Base-by-base conservation (phyloP, 306 rosid genomes). In the Crotalaria pallida region DNA sequence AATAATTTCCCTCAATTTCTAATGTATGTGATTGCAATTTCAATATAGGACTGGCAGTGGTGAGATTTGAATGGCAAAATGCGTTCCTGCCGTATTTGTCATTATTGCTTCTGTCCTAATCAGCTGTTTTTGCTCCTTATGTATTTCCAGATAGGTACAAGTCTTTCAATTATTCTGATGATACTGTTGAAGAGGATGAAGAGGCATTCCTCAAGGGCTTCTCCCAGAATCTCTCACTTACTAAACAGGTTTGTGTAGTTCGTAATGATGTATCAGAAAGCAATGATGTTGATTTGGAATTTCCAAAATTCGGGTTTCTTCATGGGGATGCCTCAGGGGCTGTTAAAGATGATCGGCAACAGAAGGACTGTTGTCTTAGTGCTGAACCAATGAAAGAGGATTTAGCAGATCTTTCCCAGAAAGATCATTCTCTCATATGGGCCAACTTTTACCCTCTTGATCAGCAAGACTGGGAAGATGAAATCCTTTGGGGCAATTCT, bases 181-280 rank as follows among this genome's bases (percentile, higher is more conserved):
- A 86, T 84, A 76, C 82, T 21, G 89, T 88, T 75, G 98, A 94
- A 87, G 98, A 94, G 74, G 98, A 94, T 67, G 98, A 94, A 80
- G 98, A 90, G 84, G 88, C 80, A 19, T 90, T 88, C 53, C 80
- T 94, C 44, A 89, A 77, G 80, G 83, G 87, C 10, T 82, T 80
- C 41, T 69, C 86, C 69, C 84, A 80, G 40, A 78, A 64, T 65
- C 60, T 82, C 65, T 77, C 85, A 48, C 74, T 68, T 68, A 33
- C 73, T 65, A 78, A 87, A 74, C 88, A 78, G 64, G 81, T 73
- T 40, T 72, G 63, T 75, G 48, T 23, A 50, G 73, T 68, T 48
- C 70, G 71, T 74, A 71, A 75, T 75, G 87, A 71, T 43, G 63
- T 40, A 16, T 79, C 88, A 78, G 80, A 75, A 52, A 77, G 66